Base-by-base conservation (phyloP, 768 basidiomycete species). In the Tricholoma terreum region DNA sequence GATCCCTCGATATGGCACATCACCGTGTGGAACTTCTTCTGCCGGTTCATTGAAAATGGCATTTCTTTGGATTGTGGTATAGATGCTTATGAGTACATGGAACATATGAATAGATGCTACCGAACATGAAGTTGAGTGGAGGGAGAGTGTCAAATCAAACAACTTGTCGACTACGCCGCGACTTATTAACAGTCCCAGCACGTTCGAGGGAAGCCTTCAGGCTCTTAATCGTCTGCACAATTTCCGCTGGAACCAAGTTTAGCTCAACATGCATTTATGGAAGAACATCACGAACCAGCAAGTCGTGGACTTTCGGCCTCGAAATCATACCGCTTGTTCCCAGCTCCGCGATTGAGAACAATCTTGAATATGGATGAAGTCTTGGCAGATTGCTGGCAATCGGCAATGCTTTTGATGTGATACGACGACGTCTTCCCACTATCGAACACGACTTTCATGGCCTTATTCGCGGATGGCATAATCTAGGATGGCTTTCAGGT, bases 311-410 rank as follows among this genome's bases (percentile, higher is more conserved):
- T 93, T 71, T 96, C 95, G 0, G 94, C 96, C 73, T 99, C 97
- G 68, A 97, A 98, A 65, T 98, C 96, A 68, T 98, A 98, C 36
- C 94, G 80, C 78, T 98, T 99, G 63, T 87, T 89, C 40, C 84
- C 80, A 42, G 81, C 80, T 35, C 84, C 81, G 60, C 90, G 77
- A 67, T 84, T 87, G 11, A 98, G 83, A 31, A 96, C 83, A 17
- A 98, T 80, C 78, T 95, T 96, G 82, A 99, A 95, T 35, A 84
- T 81, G 1, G 89, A 81, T 27, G 88, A 86, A 11, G 83, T 83
- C 70, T 94, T 93, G 46, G 84, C 80, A 1, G 87, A 87, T 67
- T 96, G 88, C 60, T 91, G 90, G 67, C 91, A 92, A 48, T 87
- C 84, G 31, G 84, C 83, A 42, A 99, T 85, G 58, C 86, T 87